Percentiles rank a stretch among this genome's conserved stretches.
These are phyloP conservation scores for Vachellia pachyceras DNA, from an alignment of 306 rosid species.

Conservation along the genomic window DNA sequence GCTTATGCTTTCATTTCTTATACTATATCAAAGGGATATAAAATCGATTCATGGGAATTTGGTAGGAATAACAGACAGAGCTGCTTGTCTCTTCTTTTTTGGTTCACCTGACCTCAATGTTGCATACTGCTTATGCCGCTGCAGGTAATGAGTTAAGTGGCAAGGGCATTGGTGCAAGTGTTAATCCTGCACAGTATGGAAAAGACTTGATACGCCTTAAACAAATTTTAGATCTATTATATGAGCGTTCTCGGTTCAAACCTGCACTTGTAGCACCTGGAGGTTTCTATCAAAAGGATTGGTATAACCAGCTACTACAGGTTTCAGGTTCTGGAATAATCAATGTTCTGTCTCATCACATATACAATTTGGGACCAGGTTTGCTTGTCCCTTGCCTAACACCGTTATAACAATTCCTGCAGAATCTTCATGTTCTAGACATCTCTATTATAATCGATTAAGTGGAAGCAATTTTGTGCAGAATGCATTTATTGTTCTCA, in stretches of 20 bases:
- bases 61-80: constrained; percentile 57
- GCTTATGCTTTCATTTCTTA: constrained; percentile 69
- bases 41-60: constrained; percentile 91
- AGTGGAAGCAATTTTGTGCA: constrained; percentile 18
- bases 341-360: constrained; percentile 74
- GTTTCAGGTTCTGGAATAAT: constrained; percentile 72
- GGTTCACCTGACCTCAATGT: constrained; percentile 36
- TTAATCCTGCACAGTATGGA: constrained; percentile 78
- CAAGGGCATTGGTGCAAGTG: constrained; percentile 77
- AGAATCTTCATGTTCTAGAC: neutral
- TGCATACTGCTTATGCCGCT: constrained; percentile 32
- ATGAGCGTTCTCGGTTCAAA: constrained; percentile 51
- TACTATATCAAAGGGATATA: constrained; percentile 73
- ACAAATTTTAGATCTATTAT: constrained; percentile 52
- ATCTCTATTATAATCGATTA: constrained; percentile 7
- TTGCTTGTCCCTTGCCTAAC: constrained; percentile 37
- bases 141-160: constrained; percentile 96
- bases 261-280: constrained; percentile 90
- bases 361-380: constrained; percentile 97
- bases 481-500: neutral
- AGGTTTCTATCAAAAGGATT: constrained; percentile 77
- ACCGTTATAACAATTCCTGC: neutral
- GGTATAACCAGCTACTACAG: constrained; percentile 79
- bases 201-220: constrained; percentile 80
- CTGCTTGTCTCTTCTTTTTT: constrained; percentile 27